Percentiles rank a stretch among this genome's conserved stretches.
Conservation (phyloP, 2,329 filamentous ascomycete genomes). For the Neocatenulostroma microsporum region DNA sequence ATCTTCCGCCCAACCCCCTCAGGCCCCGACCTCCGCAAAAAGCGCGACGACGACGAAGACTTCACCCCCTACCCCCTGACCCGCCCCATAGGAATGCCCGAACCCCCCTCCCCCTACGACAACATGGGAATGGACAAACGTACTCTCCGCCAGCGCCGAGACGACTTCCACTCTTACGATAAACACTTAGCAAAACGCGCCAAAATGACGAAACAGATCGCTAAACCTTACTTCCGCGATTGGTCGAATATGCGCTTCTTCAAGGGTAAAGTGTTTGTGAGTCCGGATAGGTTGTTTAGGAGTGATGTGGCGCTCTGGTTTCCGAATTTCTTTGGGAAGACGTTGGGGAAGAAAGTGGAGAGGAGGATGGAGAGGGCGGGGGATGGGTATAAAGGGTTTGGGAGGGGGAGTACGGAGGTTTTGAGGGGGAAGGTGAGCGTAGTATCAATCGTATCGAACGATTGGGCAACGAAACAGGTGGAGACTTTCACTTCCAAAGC, state of each 20-base stretch:
- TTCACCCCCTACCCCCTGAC: slow-evolving; percentile 49
- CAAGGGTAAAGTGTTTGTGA: slow-evolving; percentile 85
- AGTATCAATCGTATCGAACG: slow-evolving; percentile 70
- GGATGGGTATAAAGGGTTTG: slow-evolving; percentile 30
- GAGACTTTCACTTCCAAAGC: slow-evolving; percentile 59
- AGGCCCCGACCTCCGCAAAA: slow-evolving; percentile 14
- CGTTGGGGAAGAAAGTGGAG: slow-evolving; percentile 58
- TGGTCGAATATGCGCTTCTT: slow-evolving; percentile 76
- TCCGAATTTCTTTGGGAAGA: slow-evolving; percentile 80
- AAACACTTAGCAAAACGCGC: slow-evolving; percentile 71
- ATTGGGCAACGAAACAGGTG: slow-evolving; percentile 79
- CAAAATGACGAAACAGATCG: slow-evolving; percentile 66
- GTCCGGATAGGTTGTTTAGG: slow-evolving; percentile 77
- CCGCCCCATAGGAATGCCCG: slow-evolving; percentile 73
- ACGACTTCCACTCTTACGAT: slow-evolving; percentile 78
- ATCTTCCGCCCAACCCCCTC: slow-evolving; percentile 10
- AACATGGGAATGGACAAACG: slow-evolving; percentile 71
- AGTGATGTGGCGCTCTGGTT: slow-evolving; percentile 80
- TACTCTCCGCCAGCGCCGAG: slow-evolving; percentile 57
- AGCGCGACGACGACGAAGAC: slow-evolving; percentile 28
- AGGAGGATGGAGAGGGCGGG: slow-evolving; percentile 50
- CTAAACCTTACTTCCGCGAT: slow-evolving; percentile 91
- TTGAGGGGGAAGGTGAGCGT: slow-evolving; percentile 68
- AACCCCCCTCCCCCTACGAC: slow-evolving; percentile 67
- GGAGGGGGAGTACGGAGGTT: slow-evolving; percentile 64